Evolutionary conservation across 306 rosid genomes (phyloP).

Genomic region (Vicia villosa): DNA sequence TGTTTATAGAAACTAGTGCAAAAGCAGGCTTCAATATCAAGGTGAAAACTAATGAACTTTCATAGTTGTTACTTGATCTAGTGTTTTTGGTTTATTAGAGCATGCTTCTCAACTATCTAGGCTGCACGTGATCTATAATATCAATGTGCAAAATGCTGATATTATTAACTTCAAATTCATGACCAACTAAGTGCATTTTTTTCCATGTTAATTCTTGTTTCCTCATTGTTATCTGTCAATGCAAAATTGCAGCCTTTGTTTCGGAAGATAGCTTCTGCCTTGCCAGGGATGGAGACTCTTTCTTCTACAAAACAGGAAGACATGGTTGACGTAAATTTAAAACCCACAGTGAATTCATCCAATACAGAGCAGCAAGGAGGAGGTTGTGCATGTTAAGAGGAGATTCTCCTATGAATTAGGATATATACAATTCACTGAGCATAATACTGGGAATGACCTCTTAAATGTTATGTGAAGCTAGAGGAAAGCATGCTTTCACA

Average conservation of each 20-base stretch:
- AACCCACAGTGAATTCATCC: constrained; percentile 72
- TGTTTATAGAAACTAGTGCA: constrained; percentile 97
- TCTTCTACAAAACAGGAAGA: constrained; percentile 95
- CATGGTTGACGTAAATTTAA: constrained; percentile 96
- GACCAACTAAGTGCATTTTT: constrained; percentile 21
- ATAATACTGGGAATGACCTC: constrained; percentile 33
- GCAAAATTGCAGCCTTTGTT: constrained; percentile 81
- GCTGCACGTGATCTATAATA: constrained; percentile 24
- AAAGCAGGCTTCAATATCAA: constrained; percentile 98
- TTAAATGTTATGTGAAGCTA: constrained; percentile 30
- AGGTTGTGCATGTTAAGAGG: constrained; percentile 87
- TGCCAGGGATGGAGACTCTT: constrained; percentile 98
- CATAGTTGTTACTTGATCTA: constrained; percentile 1
- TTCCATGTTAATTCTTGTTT: constrained; percentile 27
- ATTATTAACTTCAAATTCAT: constrained; percentile 6
- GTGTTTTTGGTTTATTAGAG: constrained; percentile 23
- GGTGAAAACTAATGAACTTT: constrained; percentile 53
- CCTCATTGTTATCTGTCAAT: constrained; percentile 30
- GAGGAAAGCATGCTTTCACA: constrained; percentile 36
- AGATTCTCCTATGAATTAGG: constrained; percentile 35
- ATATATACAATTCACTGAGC: constrained; percentile 22
- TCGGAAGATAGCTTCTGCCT: constrained; percentile 97
- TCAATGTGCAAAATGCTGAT: constrained; percentile 2
- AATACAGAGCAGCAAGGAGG: constrained; percentile 90
- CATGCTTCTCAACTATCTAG: constrained; percentile 33